phyloP scores from a whole-genome alignment of 83 land plant genomes.

The Thuja plicata region DNA sequence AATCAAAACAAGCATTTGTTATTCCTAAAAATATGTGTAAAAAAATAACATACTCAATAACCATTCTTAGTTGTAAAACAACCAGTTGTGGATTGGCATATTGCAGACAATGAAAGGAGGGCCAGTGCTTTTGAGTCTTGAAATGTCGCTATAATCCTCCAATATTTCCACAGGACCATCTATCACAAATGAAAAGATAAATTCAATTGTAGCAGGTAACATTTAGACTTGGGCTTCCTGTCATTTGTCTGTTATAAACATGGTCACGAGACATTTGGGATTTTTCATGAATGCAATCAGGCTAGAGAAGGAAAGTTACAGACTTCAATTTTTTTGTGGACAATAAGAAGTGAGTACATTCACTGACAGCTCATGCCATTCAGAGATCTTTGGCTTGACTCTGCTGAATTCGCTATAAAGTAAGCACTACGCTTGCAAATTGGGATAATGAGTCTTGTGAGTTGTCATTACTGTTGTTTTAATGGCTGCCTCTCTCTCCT shows the following conservation, averaged over 20 bases:
- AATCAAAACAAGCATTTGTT: no score
- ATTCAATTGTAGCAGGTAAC: no score
- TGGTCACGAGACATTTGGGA: not conserved
- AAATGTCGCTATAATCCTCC: no score
- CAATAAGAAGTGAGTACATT: not conserved
- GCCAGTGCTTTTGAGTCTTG: no score
- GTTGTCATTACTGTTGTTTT: not conserved
- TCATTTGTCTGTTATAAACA: not conserved
- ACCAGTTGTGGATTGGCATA: no score
- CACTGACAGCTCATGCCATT: not conserved
- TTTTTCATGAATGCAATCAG: not conserved
- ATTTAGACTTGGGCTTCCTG: not conserved
- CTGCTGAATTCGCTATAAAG: not conserved
- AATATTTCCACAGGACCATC: no score
- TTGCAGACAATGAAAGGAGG: no score
- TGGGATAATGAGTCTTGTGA: not conserved
- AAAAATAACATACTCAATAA: no score
- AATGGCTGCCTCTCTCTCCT: slow-evolving; percentile 15
- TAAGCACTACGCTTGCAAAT: not conserved
- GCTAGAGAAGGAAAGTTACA: no score
- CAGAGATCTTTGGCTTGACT: not conserved
- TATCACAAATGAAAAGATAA: no score
- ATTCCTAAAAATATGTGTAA: no score
- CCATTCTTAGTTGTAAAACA: no score
- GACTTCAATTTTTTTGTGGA: not conserved